phyloP scores from a whole-genome alignment of 2,329 filamentous ascomycete species.

The Gremmenia infestans region DNA sequence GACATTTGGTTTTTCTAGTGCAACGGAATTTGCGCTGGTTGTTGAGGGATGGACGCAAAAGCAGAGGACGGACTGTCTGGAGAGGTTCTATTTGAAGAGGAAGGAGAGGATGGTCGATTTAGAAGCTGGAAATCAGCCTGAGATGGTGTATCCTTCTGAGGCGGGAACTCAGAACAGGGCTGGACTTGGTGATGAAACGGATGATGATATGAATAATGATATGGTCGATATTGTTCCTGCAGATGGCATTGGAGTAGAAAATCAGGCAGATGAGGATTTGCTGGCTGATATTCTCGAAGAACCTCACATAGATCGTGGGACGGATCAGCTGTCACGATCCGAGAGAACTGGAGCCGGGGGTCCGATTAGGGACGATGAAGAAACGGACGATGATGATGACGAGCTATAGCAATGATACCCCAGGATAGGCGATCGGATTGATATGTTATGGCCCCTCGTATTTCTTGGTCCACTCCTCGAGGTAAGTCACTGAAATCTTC shows the following conservation, averaged over 20 bases:
- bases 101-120: constrained; percentile 22
- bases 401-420: constrained; percentile 18
- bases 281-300: background rate
- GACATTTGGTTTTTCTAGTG: constrained; percentile 69
- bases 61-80: constrained; percentile 70
- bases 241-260: background rate
- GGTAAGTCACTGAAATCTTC: background rate
- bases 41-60: constrained; percentile 90
- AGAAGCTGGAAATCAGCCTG: constrained; percentile 7
- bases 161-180: background rate
- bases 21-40: constrained; percentile 80
- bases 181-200: constrained; percentile 17
- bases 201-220: background rate
- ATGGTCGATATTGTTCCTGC: background rate
- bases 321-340: too few species aligned
- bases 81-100: constrained; percentile 71
- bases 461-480: background rate
- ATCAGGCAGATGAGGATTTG: background rate
- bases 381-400: constrained; percentile 3
- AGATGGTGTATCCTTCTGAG: background rate
- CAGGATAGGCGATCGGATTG: constrained; percentile 7
- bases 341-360: too few species aligned
- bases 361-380: background rate
- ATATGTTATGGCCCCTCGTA: background rate
- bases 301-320: too few species aligned